Base-by-base conservation (phyloP, 148 eudicot genomes). In the Nepenthes mirabilis region DNA sequence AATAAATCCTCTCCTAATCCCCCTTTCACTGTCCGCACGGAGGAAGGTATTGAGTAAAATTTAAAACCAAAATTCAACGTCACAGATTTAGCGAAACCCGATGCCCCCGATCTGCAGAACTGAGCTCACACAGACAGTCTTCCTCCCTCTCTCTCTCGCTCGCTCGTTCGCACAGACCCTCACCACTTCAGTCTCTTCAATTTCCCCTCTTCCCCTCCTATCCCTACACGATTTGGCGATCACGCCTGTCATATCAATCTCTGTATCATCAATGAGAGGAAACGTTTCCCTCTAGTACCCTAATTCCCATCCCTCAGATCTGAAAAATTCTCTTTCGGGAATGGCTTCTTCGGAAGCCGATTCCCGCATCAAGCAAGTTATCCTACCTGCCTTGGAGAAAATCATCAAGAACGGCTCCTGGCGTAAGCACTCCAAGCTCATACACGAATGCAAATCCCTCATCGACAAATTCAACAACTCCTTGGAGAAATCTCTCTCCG, bases 321-420 rank as follows among this genome's bases (percentile, higher is more conserved):
- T 62, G 48, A 55, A n/a, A 35, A 34, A 51, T 35, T 6, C 14
- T 14, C 57, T 11, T 14, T 68, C 65, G 85, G 84, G 85, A 79
- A 82, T 84, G 97, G 90, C 97, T 82, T 87, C 97, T 60, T 50
- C 87, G 85, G 91, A 91, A 80, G 85, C 95, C 73, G 82, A 91
- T 81, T 85, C 97, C 84, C 88, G 94, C 43, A 82, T 91, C 2
- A 74, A 68, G 43, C 77, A 77, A 62, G 76, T 82, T 49, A 57
- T 91, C 34, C 32, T 71, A 66, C 96, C 98, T 9, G 61, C 87
- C 53, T 70, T 91, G 5, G 85, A 85, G 43, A 85, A 83, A 67
- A 83, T 91, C 72, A 82, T 88, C 74, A 88, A 83, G 47, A 88
- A 75, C 65, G 81, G 80, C n/a, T 85, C 98, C 1, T 91, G 98